These are phyloP conservation scores for Ceratobasidium sp. DNA, from an alignment of 1,284 basidiomycete species.

Conservation along the genomic window DNA sequence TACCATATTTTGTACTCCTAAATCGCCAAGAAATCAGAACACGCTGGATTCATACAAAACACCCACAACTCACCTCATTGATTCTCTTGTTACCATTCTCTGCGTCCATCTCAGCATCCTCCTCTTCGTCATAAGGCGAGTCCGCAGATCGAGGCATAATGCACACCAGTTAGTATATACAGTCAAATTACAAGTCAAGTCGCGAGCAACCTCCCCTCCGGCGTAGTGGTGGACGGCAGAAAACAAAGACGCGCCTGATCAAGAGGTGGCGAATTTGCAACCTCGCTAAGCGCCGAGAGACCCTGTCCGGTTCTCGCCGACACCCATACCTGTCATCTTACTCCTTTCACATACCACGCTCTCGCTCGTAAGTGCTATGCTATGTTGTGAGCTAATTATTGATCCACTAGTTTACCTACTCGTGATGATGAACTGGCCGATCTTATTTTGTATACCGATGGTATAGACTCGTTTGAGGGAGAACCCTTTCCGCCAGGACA, in stretches of 20 bases:
- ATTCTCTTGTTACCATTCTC: slow-evolving; percentile 92
- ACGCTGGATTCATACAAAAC: slow-evolving; percentile 39
- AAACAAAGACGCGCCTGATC: slow-evolving; percentile 41
- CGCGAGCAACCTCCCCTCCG: background rate
- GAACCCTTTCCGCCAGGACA: background rate
- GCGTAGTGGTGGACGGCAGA: background rate
- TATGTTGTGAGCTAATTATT: background rate
- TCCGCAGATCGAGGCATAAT: slow-evolving; percentile 36
- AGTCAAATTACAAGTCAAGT: background rate
- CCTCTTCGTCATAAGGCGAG: slow-evolving; percentile 74
- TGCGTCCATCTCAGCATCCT: slow-evolving; percentile 84
- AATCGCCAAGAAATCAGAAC: slow-evolving; percentile 5
- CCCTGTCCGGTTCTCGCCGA: slow-evolving; percentile 45
- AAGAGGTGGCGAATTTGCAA: slow-evolving; percentile 12
- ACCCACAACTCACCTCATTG: slow-evolving; percentile 81
- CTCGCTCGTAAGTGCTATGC: slow-evolving; percentile 20
- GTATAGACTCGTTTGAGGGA: slow-evolving; percentile 12
- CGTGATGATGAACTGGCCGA: background rate
- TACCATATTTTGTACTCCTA: slow-evolving; percentile 89
- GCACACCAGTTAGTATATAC: slow-evolving; percentile 37
- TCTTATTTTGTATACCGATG: background rate
- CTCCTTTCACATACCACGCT: slow-evolving; percentile 9
- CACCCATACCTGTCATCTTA: background rate
- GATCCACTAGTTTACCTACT: background rate
- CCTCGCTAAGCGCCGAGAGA: slow-evolving; percentile 37